phyloP scores from a whole-genome alignment of 2,329 filamentous ascomycete genomes.

The Aspergillus intermedius region DNA sequence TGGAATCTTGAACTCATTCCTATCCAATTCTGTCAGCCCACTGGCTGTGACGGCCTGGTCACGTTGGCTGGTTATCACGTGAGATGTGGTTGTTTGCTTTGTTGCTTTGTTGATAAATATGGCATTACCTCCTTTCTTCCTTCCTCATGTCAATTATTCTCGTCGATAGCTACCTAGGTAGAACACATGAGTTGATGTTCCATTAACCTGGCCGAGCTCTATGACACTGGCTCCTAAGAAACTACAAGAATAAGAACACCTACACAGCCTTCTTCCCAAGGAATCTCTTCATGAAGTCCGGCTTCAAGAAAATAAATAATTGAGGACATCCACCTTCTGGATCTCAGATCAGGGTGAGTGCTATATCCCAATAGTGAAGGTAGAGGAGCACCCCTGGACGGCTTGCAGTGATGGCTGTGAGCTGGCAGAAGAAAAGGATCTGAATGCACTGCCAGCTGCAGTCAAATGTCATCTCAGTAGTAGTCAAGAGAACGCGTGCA shows the following conservation, averaged over 20 bases:
- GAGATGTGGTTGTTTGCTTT: no score
- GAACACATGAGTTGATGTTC: no score
- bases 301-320: constrained; percentile 11
- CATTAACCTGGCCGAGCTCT: no score
- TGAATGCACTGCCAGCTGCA: no score
- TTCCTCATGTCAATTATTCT: no score
- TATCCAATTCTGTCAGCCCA: constrained; percentile 4
- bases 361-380: constrained; percentile 20
- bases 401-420: constrained; percentile 22
- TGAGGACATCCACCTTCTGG: constrained; percentile 12
- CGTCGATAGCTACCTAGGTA: no score
- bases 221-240: background rate
- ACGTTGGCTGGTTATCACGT: no score
- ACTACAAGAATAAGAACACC: constrained; percentile 4
- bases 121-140: no score
- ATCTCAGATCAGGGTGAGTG: constrained; percentile 22
- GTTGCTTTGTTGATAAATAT: no score
- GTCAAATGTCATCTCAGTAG: no score
- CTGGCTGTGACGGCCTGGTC: no score
- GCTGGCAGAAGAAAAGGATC: constrained; percentile 15
- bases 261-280: constrained; percentile 16
- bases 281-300: constrained; percentile 6
- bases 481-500: no score
- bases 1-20: constrained; percentile 29
- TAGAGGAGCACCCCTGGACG: constrained; percentile 16